phyloP scores from a whole-genome alignment of 495 filamentous ascomycete species.

The Lophiotrema nucula region DNA sequence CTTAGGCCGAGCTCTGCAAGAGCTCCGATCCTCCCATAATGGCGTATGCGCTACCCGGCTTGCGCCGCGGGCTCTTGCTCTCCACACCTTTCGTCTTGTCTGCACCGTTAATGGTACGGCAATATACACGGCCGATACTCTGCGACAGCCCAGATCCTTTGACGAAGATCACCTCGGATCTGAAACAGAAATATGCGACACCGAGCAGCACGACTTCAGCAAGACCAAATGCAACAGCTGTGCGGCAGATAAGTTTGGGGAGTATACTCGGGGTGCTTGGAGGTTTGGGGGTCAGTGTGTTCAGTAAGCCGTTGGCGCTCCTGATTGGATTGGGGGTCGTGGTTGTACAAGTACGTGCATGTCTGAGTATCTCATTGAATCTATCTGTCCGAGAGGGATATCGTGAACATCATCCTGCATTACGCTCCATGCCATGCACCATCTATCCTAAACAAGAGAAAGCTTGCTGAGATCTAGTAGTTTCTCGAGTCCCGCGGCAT shows the following conservation, averaged over 20 bases:
- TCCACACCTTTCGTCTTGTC: constrained; percentile 16
- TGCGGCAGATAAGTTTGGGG: constrained; percentile 69
- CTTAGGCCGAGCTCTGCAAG: not conserved
- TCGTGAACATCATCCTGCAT: no score
- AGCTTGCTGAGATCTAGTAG: constrained; percentile 42
- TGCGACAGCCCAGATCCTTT: constrained; percentile 18
- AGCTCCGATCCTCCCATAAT: constrained; percentile 4
- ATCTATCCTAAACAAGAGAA: not conserved
- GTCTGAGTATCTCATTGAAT: not conserved
- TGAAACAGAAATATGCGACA: not conserved
- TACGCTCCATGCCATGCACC: not conserved
- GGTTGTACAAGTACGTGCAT: constrained; percentile 62
- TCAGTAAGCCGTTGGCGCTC: constrained; percentile 71
- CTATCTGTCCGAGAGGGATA: not conserved
- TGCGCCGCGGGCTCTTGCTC: constrained; percentile 15
- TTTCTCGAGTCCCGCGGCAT: constrained; percentile 72
- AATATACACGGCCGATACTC: not conserved
- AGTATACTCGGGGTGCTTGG: constrained; percentile 67
- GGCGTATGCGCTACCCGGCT: constrained; percentile 17
- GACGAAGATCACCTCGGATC: constrained; percentile 24
- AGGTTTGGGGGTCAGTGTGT: constrained; percentile 69
- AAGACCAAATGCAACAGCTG: constrained; percentile 49
- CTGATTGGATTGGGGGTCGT: constrained; percentile 70
- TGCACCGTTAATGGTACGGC: constrained; percentile 5
- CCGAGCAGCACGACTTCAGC: not conserved